Conservation (phyloP, 345 rosid species). For the Euphorbia lathyris region DNA sequence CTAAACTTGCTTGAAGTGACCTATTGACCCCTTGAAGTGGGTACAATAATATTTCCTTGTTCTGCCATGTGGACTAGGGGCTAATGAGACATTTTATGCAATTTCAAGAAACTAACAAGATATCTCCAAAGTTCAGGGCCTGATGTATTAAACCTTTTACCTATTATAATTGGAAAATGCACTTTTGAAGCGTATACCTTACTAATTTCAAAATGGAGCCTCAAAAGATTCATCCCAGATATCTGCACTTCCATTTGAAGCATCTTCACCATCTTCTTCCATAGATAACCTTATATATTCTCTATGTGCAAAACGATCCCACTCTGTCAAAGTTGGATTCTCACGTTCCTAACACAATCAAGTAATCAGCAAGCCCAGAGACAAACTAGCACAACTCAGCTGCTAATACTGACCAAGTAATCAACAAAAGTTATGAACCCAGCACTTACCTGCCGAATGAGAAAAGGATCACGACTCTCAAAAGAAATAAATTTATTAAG, state of each 20-base stretch:
- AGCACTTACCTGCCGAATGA: constrained; percentile 11
- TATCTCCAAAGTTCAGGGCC: too few relatives aligned
- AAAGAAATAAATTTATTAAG: constrained; percentile 17
- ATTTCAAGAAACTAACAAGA: too few relatives aligned
- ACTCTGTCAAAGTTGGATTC: constrained; percentile 91
- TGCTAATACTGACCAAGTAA: constrained; percentile 2
- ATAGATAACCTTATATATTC: constrained; percentile 95
- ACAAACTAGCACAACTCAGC: not conserved
- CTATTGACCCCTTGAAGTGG: too few relatives aligned
- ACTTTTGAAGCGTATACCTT: constrained; percentile 19
- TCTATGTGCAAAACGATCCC: constrained; percentile 98
- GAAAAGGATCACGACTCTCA: constrained; percentile 16
- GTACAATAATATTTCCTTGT: too few relatives aligned
- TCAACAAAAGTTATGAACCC: not conserved
- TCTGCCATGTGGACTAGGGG: too few relatives aligned
- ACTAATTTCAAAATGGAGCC: constrained; percentile 67
- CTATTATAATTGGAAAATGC: not conserved
- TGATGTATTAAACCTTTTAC: too few relatives aligned
- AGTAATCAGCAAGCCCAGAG: constrained; percentile 5
- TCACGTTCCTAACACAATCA: constrained; percentile 65
- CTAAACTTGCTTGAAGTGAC: too few relatives aligned
- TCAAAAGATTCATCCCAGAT: constrained; percentile 98
- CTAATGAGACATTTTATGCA: too few relatives aligned
- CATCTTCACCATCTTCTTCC: constrained; percentile 99
- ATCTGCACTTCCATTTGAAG: constrained; percentile 94